Evolutionary conservation across 1,284 basidiomycete genomes (phyloP).

Genomic region (Irpex sp.): DNA sequence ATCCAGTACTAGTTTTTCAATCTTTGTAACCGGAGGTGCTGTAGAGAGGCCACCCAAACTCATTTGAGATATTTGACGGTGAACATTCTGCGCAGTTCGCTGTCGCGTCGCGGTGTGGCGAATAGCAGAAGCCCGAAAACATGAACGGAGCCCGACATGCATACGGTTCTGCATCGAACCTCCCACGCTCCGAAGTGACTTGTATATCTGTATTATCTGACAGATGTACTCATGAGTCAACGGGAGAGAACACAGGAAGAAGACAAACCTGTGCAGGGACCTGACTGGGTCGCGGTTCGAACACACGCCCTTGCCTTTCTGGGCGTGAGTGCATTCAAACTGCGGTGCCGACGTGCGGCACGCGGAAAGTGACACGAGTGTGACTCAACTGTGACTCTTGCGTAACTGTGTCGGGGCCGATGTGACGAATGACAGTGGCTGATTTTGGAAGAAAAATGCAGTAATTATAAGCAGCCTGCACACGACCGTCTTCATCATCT

Average conservation of each 20-base stretch:
- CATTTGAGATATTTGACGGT: not conserved
- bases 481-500: not conserved
- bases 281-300: not conserved
- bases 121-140: not conserved
- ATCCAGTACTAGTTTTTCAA: constrained; percentile 67
- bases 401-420: constrained; percentile 12
- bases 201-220: not conserved
- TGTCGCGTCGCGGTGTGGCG: not conserved
- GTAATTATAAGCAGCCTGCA: constrained; percentile 6
- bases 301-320: not conserved
- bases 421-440: constrained; percentile 7
- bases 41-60: not conserved
- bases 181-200: not conserved
- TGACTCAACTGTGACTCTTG: constrained; percentile 3
- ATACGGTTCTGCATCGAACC: not conserved
- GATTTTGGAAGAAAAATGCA: not conserved
- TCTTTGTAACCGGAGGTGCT: constrained; percentile 27
- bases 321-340: not conserved
- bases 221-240: not conserved
- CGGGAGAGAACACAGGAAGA: not conserved
- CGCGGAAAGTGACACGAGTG: not conserved
- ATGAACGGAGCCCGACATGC: not conserved
- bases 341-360: not conserved
- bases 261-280: not conserved
- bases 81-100: not conserved